Evolutionary conservation across 768 basidiomycete genomes (phyloP), one percentile per base, ranked within the genome.

Genomic region (Collybiopsis luxurians): DNA sequence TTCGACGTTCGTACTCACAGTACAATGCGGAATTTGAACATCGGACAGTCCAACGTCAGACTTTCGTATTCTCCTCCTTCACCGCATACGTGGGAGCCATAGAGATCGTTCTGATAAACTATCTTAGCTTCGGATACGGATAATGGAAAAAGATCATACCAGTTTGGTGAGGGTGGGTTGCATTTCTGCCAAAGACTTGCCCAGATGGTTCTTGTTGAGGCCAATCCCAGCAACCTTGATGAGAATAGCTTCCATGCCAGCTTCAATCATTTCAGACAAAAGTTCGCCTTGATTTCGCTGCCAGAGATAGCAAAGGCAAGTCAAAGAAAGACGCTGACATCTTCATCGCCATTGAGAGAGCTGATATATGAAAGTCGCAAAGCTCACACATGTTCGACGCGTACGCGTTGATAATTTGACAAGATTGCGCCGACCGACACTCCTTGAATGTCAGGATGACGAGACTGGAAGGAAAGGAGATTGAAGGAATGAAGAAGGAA

Each of bases 31-130:
- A 80, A 79, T 62, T 92, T 91, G 81, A 95, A 98, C 12, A 96
- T 66, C 0, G 95, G 92, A 59, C 89, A 90, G 62, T 97, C 92
- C 12, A 95, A 74, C 1, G 96, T 98, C 56, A 98, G 75, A 0
- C 89, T 92, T 68, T 99, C 97, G 70, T 98, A 99, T 73, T 99
- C 97, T 2, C 97, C 97, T 1, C 97, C 97, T 73, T 99, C 97
- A 10, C 97, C 97, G 60, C 96, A 98, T 1, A 96, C 81, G 67
- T 99, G 97, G 0, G 89, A 87, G 3, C 95, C 95, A 64, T 94
- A 99, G 26, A 84, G 71, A 10, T 72, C 66, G 67, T 95, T 92
- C 92, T 94, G n/a, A 61, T 2, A 34, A 19, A 12, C 31, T 13
- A 43, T n/a, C n/a, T n/a, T n/a, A n/a, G n/a, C n/a, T n/a, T n/a